Percentiles rank a stretch among this genome's conserved stretches.
These are phyloP conservation scores for Aureobasidium sp. DNA, from an alignment of 2,329 filamentous ascomycete species.

Conservation along the genomic window DNA sequence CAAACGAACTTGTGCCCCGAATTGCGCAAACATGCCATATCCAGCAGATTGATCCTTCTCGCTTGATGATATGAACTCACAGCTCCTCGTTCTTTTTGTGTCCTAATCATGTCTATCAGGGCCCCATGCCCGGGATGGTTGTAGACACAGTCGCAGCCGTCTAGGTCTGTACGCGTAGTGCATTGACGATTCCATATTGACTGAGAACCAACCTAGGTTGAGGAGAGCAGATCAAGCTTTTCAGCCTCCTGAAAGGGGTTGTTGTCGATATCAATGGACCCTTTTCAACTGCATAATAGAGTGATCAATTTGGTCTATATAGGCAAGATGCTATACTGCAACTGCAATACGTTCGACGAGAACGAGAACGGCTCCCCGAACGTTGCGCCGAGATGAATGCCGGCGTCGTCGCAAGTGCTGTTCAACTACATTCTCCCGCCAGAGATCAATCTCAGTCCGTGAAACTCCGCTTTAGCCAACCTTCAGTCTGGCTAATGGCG, in stretches of 20 bases:
- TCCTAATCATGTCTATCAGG: background rate
- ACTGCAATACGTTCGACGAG: no score
- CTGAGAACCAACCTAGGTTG: background rate
- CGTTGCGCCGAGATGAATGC: background rate
- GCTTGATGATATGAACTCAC: background rate
- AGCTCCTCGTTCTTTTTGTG: background rate
- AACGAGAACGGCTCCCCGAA: no score
- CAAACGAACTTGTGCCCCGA: background rate
- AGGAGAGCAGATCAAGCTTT: background rate
- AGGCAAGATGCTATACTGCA: background rate
- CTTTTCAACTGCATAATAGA: background rate
- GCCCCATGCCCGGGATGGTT: background rate
- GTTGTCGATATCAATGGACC: background rate
- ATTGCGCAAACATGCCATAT: background rate
- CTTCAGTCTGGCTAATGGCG: background rate
- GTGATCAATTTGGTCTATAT: background rate
- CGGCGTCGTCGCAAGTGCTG: background rate
- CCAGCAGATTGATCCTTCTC: background rate
- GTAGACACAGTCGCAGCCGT: background rate
- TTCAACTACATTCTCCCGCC: background rate
- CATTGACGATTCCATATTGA: background rate
- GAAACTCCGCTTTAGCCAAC: background rate
- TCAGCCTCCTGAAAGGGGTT: background rate
- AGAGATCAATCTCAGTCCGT: background rate
- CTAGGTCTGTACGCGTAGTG: background rate